Evolutionary conservation across 2,329 filamentous ascomycete genomes (phyloP).

Genomic region (Davidsoniella neocaledoniae): DNA sequence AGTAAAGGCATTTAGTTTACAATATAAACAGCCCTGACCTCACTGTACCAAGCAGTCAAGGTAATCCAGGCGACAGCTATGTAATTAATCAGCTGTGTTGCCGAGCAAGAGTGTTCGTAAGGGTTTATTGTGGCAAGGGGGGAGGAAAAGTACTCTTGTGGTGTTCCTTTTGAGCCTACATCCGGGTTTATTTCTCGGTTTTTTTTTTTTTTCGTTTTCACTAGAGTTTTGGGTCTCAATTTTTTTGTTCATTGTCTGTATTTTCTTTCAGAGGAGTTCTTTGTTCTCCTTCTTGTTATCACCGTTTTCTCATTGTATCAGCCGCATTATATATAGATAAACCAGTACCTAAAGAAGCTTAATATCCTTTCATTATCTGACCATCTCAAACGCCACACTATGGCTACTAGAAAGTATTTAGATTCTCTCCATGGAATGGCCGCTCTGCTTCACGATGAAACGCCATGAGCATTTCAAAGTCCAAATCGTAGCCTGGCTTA

Average conservation of each 20-base stretch:
- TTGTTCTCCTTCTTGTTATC: background rate
- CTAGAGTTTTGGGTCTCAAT: background rate
- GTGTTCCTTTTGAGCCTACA: background rate
- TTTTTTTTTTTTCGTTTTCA: background rate
- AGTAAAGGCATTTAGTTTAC: background rate
- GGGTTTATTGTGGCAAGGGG: background rate
- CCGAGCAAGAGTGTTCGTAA: background rate
- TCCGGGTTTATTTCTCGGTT: constrained; percentile 2
- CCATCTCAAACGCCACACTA: too few species aligned
- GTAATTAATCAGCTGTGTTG: too few species aligned
- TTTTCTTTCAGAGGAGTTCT: background rate
- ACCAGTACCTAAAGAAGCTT: too few species aligned
- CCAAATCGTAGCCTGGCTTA: too few species aligned
- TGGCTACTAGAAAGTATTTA: too few species aligned
- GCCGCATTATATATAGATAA: too few species aligned
- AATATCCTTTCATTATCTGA: too few species aligned
- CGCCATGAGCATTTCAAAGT: too few species aligned
- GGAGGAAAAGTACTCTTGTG: background rate
- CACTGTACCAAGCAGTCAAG: background rate
- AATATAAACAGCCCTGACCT: background rate
- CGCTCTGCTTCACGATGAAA: too few species aligned
- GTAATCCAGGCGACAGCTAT: background rate
- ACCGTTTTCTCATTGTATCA: background rate
- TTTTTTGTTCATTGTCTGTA: background rate
- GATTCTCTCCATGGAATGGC: too few species aligned